Evolutionary conservation across 345 rosid species (phyloP).

Genomic region (Camelina hispida): DNA sequence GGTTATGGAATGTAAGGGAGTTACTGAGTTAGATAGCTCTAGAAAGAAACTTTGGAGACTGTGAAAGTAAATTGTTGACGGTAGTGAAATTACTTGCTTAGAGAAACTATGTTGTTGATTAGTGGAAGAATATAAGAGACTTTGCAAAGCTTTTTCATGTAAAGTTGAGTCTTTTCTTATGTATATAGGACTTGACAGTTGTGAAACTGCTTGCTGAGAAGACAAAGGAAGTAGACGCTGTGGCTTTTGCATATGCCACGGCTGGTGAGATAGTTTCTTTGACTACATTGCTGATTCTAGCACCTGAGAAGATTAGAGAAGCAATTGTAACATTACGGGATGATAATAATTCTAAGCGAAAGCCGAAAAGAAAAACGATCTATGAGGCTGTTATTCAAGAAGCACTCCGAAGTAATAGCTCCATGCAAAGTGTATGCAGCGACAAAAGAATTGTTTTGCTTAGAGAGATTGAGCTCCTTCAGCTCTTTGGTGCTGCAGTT

Average conservation of each 20-base stretch:
- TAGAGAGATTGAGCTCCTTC: conserved; percentile 71
- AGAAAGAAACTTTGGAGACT: background rate
- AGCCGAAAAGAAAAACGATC: conserved; percentile 57
- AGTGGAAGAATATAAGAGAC: background rate
- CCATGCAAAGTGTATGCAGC: conserved; percentile 37
- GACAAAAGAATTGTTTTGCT: conserved; percentile 65
- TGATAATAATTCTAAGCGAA: conserved; percentile 44
- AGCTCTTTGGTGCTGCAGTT: conserved; percentile 64
- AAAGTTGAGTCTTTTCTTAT: background rate
- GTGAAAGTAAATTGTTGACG: background rate
- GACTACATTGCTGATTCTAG: conserved; percentile 61
- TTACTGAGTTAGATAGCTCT: background rate
- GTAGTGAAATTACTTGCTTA: background rate
- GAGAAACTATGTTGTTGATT: conserved; percentile 11
- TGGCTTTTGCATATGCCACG: conserved; percentile 59
- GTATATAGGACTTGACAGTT: background rate
- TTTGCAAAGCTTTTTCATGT: background rate
- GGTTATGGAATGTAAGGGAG: background rate
- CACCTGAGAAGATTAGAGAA: conserved; percentile 57
- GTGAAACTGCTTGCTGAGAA: conserved; percentile 63
- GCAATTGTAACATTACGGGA: conserved; percentile 47
- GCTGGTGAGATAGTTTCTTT: conserved; percentile 60
- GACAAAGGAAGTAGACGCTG: conserved; percentile 57
- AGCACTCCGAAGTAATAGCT: conserved; percentile 52
- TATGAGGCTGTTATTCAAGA: conserved; percentile 65